Evolutionary conservation across 2,329 filamentous ascomycete species (phyloP).

Genomic region (Fusarium anthophilum): DNA sequence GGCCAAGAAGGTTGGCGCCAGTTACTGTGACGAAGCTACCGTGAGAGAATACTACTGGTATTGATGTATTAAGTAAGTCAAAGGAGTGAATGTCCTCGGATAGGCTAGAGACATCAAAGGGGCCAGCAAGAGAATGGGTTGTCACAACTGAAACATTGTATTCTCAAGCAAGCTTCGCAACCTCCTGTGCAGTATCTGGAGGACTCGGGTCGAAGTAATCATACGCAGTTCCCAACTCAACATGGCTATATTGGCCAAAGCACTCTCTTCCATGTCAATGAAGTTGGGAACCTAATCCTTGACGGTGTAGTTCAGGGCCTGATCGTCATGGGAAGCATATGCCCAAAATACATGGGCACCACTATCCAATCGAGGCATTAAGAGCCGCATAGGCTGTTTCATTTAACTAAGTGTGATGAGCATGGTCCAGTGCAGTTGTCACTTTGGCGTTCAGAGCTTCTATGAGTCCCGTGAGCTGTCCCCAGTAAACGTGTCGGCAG

Average conservation of each 20-base stretch:
- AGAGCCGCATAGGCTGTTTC: slow-evolving; percentile 55
- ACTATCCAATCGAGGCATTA: slow-evolving; percentile 57
- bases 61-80: slow-evolving; percentile 53
- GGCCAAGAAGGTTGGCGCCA: slow-evolving; percentile 55
- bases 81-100: slow-evolving; percentile 51
- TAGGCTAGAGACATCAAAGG: slow-evolving; percentile 51
- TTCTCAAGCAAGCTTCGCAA: slow-evolving; percentile 49
- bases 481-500: slow-evolving; percentile 56
- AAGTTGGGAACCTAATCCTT: slow-evolving; percentile 53
- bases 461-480: slow-evolving; percentile 57
- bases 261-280: slow-evolving; percentile 46
- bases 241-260: slow-evolving; percentile 41
- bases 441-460: slow-evolving; percentile 63
- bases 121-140: slow-evolving; percentile 53
- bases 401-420: slow-evolving; percentile 58
- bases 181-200: slow-evolving; percentile 40
- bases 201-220: slow-evolving; percentile 49
- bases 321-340: slow-evolving; percentile 52
- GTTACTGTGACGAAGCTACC: slow-evolving; percentile 54
- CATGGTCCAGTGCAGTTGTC: slow-evolving; percentile 63
- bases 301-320: slow-evolving; percentile 43
- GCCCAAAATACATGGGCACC: slow-evolving; percentile 59
- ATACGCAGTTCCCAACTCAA: slow-evolving; percentile 54
- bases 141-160: slow-evolving; percentile 57
- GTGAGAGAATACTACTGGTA: slow-evolving; percentile 63